Percentiles rank a stretch among this genome's conserved stretches.
Conservation (phyloP, 192 early-diverging fungal genomes). For the Coemansia reversa region DNA sequence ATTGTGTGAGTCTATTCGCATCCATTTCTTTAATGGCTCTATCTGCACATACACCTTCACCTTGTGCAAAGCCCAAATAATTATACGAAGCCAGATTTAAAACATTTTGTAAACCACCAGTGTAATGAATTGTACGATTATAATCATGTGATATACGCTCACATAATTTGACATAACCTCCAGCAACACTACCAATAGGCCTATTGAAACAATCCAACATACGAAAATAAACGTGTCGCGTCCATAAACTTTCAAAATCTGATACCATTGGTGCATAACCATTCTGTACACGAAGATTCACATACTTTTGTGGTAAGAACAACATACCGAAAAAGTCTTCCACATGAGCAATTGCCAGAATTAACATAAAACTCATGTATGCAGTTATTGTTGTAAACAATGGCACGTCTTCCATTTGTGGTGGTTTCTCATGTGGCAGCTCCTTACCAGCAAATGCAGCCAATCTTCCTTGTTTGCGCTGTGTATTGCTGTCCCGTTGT, state of each 20-base stretch:
- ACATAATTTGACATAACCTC: slow-evolving; percentile 77
- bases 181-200: slow-evolving; percentile 90
- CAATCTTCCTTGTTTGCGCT: too few relatives aligned
- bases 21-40: slow-evolving; percentile 75
- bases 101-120: slow-evolving; percentile 72
- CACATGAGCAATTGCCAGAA: slow-evolving; percentile 91
- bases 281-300: slow-evolving; percentile 70
- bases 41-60: slow-evolving; percentile 90
- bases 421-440: neutral
- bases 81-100: slow-evolving; percentile 97
- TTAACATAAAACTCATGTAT: slow-evolving; percentile 90
- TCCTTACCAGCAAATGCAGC: neutral
- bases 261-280: slow-evolving; percentile 91
- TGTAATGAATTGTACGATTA: slow-evolving; percentile 81
- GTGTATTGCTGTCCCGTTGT: too few relatives aligned
- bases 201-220: slow-evolving; percentile 94
- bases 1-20: slow-evolving; percentile 70
- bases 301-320: slow-evolving; percentile 68
- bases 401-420: slow-evolving; percentile 60
- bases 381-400: slow-evolving; percentile 84
- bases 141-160: slow-evolving; percentile 82
- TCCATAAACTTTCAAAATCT: slow-evolving; percentile 97
- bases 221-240: slow-evolving; percentile 79
- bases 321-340: slow-evolving; percentile 89
- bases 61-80: slow-evolving; percentile 96